A percentile compares a stretch with the other conserved stretches of the same genome.
These are phyloP conservation scores for Hypoxylon sp. DNA, from an alignment of 2,329 filamentous ascomycete species.

Conservation along the genomic window DNA sequence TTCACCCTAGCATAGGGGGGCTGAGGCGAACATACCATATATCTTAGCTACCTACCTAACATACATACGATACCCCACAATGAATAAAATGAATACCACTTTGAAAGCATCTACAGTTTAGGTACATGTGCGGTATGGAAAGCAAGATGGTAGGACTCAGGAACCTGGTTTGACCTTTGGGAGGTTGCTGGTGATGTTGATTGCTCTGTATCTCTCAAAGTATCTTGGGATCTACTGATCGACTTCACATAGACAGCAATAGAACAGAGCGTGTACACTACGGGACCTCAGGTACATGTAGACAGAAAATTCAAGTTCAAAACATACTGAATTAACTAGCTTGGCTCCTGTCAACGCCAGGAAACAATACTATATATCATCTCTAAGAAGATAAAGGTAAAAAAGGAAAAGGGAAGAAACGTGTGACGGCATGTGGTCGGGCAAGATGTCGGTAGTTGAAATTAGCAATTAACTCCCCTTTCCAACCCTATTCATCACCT, in stretches of 20 bases:
- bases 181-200: neutral
- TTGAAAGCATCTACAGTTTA: neutral
- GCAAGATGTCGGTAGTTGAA: conserved; percentile 6
- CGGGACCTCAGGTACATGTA: too few species aligned
- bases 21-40: neutral
- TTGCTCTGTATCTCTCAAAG: neutral
- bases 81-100: conserved; percentile 1
- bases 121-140: neutral
- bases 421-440: conserved; percentile 1
- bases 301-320: neutral
- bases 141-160: neutral
- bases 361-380: conserved; percentile 12
- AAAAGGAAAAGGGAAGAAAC: conserved; percentile 21
- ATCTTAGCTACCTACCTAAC: too few species aligned
- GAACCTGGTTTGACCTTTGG: neutral
- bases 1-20: conserved; percentile 28
- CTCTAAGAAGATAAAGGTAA: conserved; percentile 17
- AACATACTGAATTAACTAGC: conserved; percentile 29
- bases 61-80: conserved; percentile 19
- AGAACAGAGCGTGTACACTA: too few species aligned
- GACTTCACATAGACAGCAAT: too few species aligned
- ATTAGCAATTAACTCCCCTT: conserved; percentile 36
- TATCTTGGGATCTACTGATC: neutral
- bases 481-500: conserved; percentile 19
- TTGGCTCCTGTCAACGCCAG: neutral